These are phyloP conservation scores for Candida hispaniensis DNA, from an alignment of 805 yeast species.

Conservation along the genomic window DNA sequence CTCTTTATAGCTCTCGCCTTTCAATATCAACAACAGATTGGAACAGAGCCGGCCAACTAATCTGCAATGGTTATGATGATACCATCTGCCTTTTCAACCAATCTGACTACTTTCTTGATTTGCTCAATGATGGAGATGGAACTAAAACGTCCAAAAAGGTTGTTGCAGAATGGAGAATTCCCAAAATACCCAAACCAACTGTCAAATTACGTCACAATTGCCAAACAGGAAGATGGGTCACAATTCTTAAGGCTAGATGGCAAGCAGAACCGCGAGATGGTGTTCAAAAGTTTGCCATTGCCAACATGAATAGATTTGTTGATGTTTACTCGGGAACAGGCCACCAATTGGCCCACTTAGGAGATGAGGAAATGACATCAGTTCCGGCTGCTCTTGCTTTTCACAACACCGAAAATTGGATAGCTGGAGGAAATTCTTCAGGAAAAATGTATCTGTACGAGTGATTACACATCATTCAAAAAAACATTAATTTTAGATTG, in stretches of 20 bases:
- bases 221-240: slow-evolving; percentile 95
- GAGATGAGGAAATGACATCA: slow-evolving; percentile 56
- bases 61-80: slow-evolving; percentile 91
- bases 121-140: slow-evolving; percentile 26
- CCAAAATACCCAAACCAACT: slow-evolving; percentile 42
- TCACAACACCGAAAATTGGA: slow-evolving; percentile 84
- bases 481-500: too few species aligned
- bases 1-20: slow-evolving; percentile 59
- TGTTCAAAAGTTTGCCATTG: slow-evolving; percentile 76
- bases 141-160: too few species aligned
- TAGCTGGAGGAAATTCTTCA: slow-evolving; percentile 88
- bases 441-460: slow-evolving; percentile 68
- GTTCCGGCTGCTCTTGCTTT: slow-evolving; percentile 84
- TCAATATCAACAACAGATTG: slow-evolving; percentile 82
- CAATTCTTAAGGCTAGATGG: slow-evolving; percentile 83
- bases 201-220: slow-evolving; percentile 75
- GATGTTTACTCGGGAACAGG: slow-evolving; percentile 78
- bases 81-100: slow-evolving; percentile 60
- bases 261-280: slow-evolving; percentile 62
- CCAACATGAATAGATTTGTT: slow-evolving; percentile 80
- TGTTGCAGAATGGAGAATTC: too few species aligned
- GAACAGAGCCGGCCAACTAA: slow-evolving; percentile 55
- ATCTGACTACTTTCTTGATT: slow-evolving; percentile 22
- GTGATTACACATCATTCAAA: too few species aligned
- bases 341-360: slow-evolving; percentile 62